These are phyloP conservation scores for Trichoderma orchidacearum DNA, from an alignment of 495 filamentous ascomycete species.

Conservation along the genomic window DNA sequence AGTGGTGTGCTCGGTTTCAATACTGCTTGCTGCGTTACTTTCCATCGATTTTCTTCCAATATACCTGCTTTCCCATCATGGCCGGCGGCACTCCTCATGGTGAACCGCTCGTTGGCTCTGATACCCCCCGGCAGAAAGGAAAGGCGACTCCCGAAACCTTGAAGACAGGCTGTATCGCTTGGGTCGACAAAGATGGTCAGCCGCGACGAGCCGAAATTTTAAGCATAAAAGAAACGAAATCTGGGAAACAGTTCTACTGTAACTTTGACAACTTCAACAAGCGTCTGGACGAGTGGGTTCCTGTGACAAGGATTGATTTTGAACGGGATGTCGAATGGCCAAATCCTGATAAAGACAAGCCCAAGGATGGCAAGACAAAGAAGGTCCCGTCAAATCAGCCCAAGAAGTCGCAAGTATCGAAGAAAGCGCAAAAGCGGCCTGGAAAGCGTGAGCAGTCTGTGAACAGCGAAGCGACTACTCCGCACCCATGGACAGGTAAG, in stretches of 20 bases:
- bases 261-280: constrained; percentile 99
- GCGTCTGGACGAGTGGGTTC: constrained; percentile 94
- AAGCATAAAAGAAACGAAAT: constrained; percentile 72
- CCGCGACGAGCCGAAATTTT: constrained; percentile 86
- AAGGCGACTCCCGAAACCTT: constrained; percentile 68
- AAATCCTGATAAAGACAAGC: constrained; percentile 40
- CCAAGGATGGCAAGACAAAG: constrained; percentile 36
- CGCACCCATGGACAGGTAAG: constrained; percentile 25
- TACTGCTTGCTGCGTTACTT: no score
- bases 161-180: constrained; percentile 37
- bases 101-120: constrained; percentile 30
- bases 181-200: constrained; percentile 55
- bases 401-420: constrained; percentile 32
- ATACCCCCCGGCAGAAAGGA: constrained; percentile 50
- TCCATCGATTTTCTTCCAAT: constrained; percentile 10
- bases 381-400: constrained; percentile 19
- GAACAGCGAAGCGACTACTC: constrained; percentile 28
- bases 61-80: constrained; percentile 20
- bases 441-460: constrained; percentile 34
- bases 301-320: constrained; percentile 68
- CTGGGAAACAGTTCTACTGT: constrained; percentile 77
- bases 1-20: not conserved
- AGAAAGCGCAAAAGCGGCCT: constrained; percentile 43
- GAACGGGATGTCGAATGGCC: constrained; percentile 43
- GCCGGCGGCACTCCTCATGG: constrained; percentile 19